A percentile compares a stretch with the other conserved stretches of the same genome.
Conservation (phyloP, 768 basidiomycete species). For the Rhodotorula paludigena region DNA sequence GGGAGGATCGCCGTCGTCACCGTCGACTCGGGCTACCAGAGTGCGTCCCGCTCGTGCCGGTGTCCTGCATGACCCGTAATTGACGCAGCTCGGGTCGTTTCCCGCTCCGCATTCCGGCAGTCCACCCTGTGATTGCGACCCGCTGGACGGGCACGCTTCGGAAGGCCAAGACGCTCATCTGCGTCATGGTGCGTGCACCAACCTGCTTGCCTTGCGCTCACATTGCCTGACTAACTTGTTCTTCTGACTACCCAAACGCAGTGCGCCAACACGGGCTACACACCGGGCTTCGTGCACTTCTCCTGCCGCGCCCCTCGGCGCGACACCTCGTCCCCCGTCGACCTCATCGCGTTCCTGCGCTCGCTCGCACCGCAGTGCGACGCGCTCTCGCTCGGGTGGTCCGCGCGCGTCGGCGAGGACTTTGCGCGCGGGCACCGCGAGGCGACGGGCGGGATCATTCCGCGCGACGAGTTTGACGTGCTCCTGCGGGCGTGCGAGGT, state of each 20-base stretch:
- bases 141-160: conserved; percentile 52
- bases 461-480: conserved; percentile 45
- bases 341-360: conserved; percentile 26
- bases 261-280: conserved; percentile 48
- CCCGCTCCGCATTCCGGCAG: conserved; percentile 19
- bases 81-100: too few relatives aligned
- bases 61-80: too few relatives aligned
- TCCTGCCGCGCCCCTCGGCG: conserved; percentile 26
- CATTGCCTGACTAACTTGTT: conserved; percentile 47
- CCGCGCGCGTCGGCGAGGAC: conserved; percentile 51
- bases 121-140: conserved; percentile 53
- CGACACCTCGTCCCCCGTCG: neutral
- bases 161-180: conserved; percentile 39
- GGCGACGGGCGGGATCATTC: conserved; percentile 55
- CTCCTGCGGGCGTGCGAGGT: conserved; percentile 19
- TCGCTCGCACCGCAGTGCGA: conserved; percentile 15
- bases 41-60: conserved; percentile 36
- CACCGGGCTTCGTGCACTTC: conserved; percentile 35
- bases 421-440: conserved; percentile 55
- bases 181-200: conserved; percentile 30
- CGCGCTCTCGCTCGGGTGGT: conserved; percentile 20
- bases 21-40: conserved; percentile 51
- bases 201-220: conserved; percentile 43
- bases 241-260: conserved; percentile 50
- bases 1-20: conserved; percentile 52